Evolutionary conservation across 148 eudicot species (phyloP).

Genomic region (Rhododendron simsii): DNA sequence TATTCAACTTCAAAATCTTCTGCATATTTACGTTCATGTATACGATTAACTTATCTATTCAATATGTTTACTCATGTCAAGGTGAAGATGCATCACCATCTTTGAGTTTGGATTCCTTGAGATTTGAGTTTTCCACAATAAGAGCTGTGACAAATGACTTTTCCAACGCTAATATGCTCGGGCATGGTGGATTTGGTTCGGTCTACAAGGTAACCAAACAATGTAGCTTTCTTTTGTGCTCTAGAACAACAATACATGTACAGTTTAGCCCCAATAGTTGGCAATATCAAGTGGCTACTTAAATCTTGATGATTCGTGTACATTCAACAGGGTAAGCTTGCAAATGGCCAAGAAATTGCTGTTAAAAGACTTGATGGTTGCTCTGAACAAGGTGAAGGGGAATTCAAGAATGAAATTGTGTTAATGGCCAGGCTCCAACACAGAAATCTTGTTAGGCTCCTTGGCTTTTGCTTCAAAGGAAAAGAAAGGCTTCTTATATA

Average conservation of each 20-base stretch:
- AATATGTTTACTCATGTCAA: background rate
- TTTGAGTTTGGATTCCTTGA: background rate
- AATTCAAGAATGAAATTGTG: constrained; percentile 34
- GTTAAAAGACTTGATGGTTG: constrained; percentile 22
- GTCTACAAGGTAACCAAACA: constrained; percentile 21
- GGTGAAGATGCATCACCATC: background rate
- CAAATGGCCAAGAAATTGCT: constrained; percentile 24
- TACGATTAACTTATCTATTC: background rate
- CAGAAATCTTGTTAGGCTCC: constrained; percentile 20
- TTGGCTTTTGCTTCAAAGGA: constrained; percentile 19
- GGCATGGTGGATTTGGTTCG: constrained; percentile 21
- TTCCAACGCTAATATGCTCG: constrained; percentile 8
- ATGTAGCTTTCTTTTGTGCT: background rate
- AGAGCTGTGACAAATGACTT: constrained; percentile 7
- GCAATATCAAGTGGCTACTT: too few relatives aligned
- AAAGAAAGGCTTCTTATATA: constrained; percentile 24
- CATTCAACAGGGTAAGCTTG: constrained; percentile 22
- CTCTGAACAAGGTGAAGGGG: constrained; percentile 28
- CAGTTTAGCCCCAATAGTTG: background rate
- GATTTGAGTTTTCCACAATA: background rate
- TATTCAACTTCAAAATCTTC: background rate
- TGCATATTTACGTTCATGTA: background rate
- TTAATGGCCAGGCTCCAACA: constrained; percentile 29
- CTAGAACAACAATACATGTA: background rate
- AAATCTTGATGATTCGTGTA: background rate